Evolutionary conservation across 306 rosid genomes (phyloP), one percentile per base, ranked within the genome.

Genomic region (Fagus sylvatica): DNA sequence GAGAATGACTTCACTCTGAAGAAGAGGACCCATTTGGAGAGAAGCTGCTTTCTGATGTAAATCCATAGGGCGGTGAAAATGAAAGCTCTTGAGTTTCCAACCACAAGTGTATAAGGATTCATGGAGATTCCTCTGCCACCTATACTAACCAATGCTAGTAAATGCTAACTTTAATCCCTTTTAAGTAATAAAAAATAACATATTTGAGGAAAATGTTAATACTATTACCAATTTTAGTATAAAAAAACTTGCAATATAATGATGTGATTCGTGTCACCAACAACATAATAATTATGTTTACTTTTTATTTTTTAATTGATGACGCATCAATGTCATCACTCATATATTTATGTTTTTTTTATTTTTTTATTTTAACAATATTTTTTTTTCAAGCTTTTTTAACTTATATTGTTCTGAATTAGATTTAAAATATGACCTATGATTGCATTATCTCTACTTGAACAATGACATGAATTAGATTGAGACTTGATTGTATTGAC

Each of bases 1-100:
- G 75, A 81, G 37, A 72, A 61, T 79, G 87, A 85, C 84, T 76
- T 76, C 82, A 68, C 76, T 54, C 64, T 53, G 83, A 70, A 79
- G 53, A 75, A 51, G 71, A 79, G 74, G 84, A 72, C 73, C 82
- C 77, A 76, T 76, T 34, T 79, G 46, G 37, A 67, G 65, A 62
- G 76, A 76, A 57, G 39, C 79, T 66, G 22, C 32, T 17, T 42
- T 41, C 54, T 78, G 69, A 61, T 81, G 73, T 3, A 71, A 67
- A 69, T 62, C 78, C 69, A 69, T 49, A 46, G 72, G 65, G 12
- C 11, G n/a, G 19, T 6, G 69, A 85, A 79, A 89, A 40, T 53
- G 87, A 84, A 80, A 78, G 68, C 80, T 59, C 71, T 54, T 3
- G n/a, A 22, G 74, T 61, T 87, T 73, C 74, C 51, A 83, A 46